A percentile compares a stretch with the other conserved stretches of the same genome.
phyloP scores from a whole-genome alignment of 2,329 filamentous ascomycete genomes.

The Fusarium abutilonis region DNA sequence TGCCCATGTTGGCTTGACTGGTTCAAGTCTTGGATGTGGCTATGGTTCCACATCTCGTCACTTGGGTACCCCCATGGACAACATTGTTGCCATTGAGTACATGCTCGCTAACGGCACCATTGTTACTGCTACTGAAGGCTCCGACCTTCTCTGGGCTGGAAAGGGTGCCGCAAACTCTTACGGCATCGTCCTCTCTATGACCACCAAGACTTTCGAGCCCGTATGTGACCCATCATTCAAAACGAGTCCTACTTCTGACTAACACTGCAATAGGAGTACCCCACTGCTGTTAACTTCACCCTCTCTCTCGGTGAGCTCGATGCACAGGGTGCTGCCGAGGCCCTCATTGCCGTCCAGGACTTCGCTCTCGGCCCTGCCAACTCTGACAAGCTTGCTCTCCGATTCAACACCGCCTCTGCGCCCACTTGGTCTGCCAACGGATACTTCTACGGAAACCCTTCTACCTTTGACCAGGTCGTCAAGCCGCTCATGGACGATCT shows the following conservation, averaged over 20 bases:
- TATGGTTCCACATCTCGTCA: slow-evolving; percentile 36
- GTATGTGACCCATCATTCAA: slow-evolving; percentile 14
- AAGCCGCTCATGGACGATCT: slow-evolving; percentile 27
- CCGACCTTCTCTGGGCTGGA: slow-evolving; percentile 41
- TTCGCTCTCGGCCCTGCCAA: slow-evolving; percentile 23
- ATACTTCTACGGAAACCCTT: slow-evolving; percentile 43
- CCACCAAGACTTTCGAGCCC: slow-evolving; percentile 40
- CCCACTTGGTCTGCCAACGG: slow-evolving; percentile 30
- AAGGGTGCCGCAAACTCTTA: slow-evolving; percentile 40
- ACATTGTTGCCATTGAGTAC: slow-evolving; percentile 36
- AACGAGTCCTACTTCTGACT: neutral
- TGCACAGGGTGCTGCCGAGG: slow-evolving; percentile 28
- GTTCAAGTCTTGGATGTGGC: slow-evolving; percentile 41
- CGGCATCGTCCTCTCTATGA: slow-evolving; percentile 40
- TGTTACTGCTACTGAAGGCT: slow-evolving; percentile 33
- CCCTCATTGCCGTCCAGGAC: slow-evolving; percentile 40
- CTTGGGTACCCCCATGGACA: slow-evolving; percentile 38
- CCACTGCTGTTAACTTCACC: slow-evolving; percentile 39
- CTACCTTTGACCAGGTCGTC: slow-evolving; percentile 31
- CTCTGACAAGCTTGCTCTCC: slow-evolving; percentile 40
- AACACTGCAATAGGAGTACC: slow-evolving; percentile 9
- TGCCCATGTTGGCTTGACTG: slow-evolving; percentile 37
- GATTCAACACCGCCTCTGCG: slow-evolving; percentile 32
- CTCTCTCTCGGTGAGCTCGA: slow-evolving; percentile 27
- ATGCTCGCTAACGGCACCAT: slow-evolving; percentile 44